Conservation (phyloP, 2,329 filamentous ascomycete genomes). For the Dryadomyces sulphureus region DNA sequence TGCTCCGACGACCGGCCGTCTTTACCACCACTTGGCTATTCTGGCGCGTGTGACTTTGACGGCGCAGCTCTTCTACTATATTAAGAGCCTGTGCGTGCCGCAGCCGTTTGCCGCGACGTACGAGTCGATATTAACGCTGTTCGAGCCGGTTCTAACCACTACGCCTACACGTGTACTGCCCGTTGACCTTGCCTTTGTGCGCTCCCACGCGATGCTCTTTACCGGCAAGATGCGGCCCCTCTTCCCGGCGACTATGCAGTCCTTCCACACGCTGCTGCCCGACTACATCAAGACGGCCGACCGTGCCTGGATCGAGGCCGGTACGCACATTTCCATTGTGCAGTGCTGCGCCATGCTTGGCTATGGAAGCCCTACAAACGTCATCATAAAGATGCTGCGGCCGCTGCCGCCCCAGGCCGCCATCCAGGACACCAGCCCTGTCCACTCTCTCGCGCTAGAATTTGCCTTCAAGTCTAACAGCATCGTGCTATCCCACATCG, state of each 20-base stretch:
- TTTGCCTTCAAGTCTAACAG: constrained; percentile 28
- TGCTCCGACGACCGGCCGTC: constrained; percentile 56
- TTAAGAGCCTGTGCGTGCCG: constrained; percentile 53
- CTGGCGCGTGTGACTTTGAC: constrained; percentile 54
- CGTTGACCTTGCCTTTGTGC: constrained; percentile 47
- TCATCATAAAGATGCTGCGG: constrained; percentile 22
- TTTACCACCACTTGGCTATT: constrained; percentile 83
- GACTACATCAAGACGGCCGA: constrained; percentile 37
- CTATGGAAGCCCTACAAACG: constrained; percentile 35
- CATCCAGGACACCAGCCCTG: background rate
- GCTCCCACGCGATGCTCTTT: constrained; percentile 50
- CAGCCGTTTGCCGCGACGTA: constrained; percentile 52
- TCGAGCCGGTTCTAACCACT: constrained; percentile 38
- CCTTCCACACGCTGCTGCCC: constrained; percentile 41
- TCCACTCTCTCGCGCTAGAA: background rate
- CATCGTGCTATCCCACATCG: constrained; percentile 33
- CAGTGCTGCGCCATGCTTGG: constrained; percentile 37
- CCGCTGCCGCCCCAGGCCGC: background rate
- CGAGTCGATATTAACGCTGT: constrained; percentile 55
- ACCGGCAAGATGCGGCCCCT: constrained; percentile 30
- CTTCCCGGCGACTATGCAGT: constrained; percentile 26
- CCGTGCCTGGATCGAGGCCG: constrained; percentile 35
- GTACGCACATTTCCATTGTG: constrained; percentile 41
- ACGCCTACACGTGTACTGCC: constrained; percentile 16
- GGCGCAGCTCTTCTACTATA: constrained; percentile 59